Conservation (phyloP, 2,329 filamentous ascomycete genomes). For the Cercospora sp. region DNA sequence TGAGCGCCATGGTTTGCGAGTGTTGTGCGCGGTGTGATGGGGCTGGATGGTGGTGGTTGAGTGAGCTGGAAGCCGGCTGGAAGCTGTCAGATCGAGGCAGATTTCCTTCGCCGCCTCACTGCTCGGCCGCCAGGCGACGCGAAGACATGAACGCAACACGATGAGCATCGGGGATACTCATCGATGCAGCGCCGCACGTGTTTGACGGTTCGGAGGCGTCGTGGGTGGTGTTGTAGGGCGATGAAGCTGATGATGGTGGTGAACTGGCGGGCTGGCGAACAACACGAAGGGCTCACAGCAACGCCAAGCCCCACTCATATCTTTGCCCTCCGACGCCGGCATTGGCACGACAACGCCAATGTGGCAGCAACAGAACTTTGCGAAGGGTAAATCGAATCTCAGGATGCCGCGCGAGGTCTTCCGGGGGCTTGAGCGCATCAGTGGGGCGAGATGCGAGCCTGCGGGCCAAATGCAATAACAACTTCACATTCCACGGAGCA, state of each 20-base stretch:
- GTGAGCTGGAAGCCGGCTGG: neutral
- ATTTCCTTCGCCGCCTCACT: conserved; percentile 5
- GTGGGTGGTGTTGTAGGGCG: neutral
- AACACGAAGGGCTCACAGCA: neutral
- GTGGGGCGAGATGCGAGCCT: neutral
- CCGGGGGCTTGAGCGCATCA: neutral
- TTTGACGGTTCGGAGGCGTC: conserved; percentile 1
- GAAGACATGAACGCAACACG: neutral
- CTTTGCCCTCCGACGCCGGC: conserved; percentile 7
- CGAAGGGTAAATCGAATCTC: neutral
- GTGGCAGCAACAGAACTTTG: neutral
- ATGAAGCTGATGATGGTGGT: neutral
- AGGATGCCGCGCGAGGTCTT: neutral
- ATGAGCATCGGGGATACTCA: neutral
- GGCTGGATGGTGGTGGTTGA: conserved; percentile 3
- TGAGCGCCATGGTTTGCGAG: neutral
- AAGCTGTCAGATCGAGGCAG: neutral
- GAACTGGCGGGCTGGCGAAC: neutral
- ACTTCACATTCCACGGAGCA: neutral
- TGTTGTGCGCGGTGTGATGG: neutral
- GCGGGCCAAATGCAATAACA: neutral
- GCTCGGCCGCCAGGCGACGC: conserved; percentile 6
- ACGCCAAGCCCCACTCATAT: conserved; percentile 6
- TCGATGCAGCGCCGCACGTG: neutral
- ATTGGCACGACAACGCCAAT: neutral